Percentiles rank a stretch among this genome's conserved stretches.
Conservation (phyloP, 31 red algal species). For the Endocladia muricata region DNA sequence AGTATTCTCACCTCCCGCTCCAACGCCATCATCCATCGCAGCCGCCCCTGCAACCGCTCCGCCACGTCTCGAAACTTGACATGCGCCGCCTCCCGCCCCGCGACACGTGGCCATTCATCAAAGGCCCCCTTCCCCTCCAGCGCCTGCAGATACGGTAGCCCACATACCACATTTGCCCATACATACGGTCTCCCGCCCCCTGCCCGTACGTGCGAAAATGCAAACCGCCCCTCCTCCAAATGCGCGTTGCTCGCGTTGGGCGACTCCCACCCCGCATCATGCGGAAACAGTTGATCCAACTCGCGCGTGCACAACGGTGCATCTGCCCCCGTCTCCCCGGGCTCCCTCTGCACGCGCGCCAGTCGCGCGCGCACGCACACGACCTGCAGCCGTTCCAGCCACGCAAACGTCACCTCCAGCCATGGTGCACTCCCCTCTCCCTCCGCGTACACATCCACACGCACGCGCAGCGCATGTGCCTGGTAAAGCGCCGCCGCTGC, state of each 20-base stretch:
- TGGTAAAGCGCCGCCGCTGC: constrained; percentile 11
- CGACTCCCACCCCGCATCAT: constrained; percentile 54
- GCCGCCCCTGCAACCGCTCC: constrained; percentile 8
- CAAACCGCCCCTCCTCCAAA: constrained; percentile 40
- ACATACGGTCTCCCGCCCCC: constrained; percentile 54
- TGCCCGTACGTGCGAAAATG: constrained; percentile 26
- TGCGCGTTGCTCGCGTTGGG: constrained; percentile 50
- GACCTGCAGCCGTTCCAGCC: constrained; percentile 26
- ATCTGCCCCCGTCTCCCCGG: constrained; percentile 25
- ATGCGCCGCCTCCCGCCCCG: constrained; percentile 21
- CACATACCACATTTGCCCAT: constrained; percentile 71
- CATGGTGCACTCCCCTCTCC: neutral
- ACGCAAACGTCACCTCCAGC: constrained; percentile 38
- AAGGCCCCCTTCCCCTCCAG: constrained; percentile 15
- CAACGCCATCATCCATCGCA: constrained; percentile 32
- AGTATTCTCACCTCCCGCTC: constrained; percentile 42
- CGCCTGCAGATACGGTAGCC: constrained; percentile 23
- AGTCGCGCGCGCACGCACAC: constrained; percentile 25
- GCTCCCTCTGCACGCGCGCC: constrained; percentile 5
- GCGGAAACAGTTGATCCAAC: constrained; percentile 49
- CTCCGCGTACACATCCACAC: constrained; percentile 15
- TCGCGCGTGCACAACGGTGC: too few species aligned
- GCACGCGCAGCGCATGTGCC: constrained; percentile 8
- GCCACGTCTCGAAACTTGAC: constrained; percentile 48
- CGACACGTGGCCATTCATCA: constrained; percentile 29